Base-by-base conservation (phyloP, 202 grass and related monocot genomes). In the Brachypodium distachyon region DNA sequence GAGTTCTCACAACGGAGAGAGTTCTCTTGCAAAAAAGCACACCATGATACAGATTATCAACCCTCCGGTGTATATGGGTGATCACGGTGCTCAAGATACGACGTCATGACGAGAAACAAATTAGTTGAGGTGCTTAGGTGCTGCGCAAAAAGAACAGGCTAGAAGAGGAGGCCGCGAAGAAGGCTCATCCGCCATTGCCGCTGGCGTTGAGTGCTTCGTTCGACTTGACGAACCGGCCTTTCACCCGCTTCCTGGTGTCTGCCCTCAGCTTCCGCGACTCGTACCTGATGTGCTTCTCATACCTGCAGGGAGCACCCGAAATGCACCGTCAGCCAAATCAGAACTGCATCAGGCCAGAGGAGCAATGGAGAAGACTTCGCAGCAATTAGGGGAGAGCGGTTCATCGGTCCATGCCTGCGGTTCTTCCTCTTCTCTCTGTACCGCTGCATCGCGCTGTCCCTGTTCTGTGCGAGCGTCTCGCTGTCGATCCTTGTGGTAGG, bases 361-460 rank as follows among this genome's bases (percentile, higher is more conserved):
- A 34, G 14, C 37, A 40, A 6, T 23, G 23, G 31, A 18, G 43
- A 61, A 54, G 17, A 2, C 16, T n/a, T n/a, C n/a, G n/a, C n/a
- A n/a, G n/a, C 32, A 48, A 29, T 6, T 26, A 74, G 18, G 51
- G 42, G 3, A 64, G 26, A 43, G 17, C 69, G 46, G 29, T 28
- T 72, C 40, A 58, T 62, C 5, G 37, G 36, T 69, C 21, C 51
- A 17, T 90, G 74, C 96, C 92, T 99, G 85, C 96, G 96, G 38
- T 53, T 96, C 70, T 99, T 99, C 65, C 76, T 90, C 83, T 99
- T 99, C 74, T 99, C 96, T 31, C 61, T 90, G 55, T 99, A 99
- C 5, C 92, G 87, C 44, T 92, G 78, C 96, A 96, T 96, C 2
- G 96, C 96, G 44, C 70, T 90, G 74, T 81, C 89, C 66, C 96